Evolutionary conservation across 805 yeast genomes (phyloP), one percentile per base, ranked within the genome.

Genomic region (Suhomyces faveliae): DNA sequence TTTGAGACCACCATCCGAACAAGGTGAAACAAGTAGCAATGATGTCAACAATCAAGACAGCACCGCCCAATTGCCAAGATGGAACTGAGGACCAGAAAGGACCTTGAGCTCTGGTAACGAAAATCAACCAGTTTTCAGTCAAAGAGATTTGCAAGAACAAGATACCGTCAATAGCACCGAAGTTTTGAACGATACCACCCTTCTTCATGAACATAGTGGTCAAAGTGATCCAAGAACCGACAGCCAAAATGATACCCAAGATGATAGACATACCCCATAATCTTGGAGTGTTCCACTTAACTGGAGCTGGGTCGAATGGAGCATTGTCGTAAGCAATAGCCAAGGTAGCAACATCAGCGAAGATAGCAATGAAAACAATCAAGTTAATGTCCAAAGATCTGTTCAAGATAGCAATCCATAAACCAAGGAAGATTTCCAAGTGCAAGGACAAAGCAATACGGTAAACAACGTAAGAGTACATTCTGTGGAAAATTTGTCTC

Each of bases 271-370:
- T 85, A 80, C 95, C 94, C 97, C 97, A 89, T 76, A 89, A 81
- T 83, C 94, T 85, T 75, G 96, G 96, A 65, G 87, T 76, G 85
- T 90, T 89, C 97, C 97, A 89, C 77, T 89, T 90, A 63, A 90
- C 97, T 62, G 97, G 97, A 68, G 76, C 75, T 71, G 87, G 90
- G 68, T 91, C 89, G 79, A 78, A 89, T 62, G 97, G 97, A 77
- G 97, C 97, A 65, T 89, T 89, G 76, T 89, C 97, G 79, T 89
- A 89, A 72, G 97, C 97, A 81, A 89, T 89, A 65, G 97, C 94
- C 68, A 89, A 80, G 68, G 97, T 89, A 62, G 97, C 97, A 80
- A 89, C 94, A 78, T 89, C 96, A 68, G 96, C 97, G 72, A 89
- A 89, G 69, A 89, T 90, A 60, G 97, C 97, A 84, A 89, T 88